phyloP scores from a whole-genome alignment of 1,284 basidiomycete genomes.

The Cerioporus squamosus region DNA sequence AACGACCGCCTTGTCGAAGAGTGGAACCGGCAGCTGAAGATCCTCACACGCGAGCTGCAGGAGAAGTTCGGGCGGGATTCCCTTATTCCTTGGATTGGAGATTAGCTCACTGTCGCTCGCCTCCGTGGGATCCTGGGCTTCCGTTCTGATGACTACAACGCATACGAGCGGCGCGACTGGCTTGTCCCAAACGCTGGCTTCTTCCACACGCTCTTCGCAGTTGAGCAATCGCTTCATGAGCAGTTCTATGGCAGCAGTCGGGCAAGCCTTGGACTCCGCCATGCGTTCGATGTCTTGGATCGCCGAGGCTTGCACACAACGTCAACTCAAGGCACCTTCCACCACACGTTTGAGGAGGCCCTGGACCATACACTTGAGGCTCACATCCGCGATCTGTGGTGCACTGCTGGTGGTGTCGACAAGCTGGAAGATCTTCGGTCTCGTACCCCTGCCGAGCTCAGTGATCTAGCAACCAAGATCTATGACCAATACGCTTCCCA shows the following conservation, averaged over 20 bases:
- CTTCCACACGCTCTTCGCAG: conserved; percentile 41
- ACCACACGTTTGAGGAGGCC: conserved; percentile 24
- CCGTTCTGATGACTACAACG: conserved; percentile 38
- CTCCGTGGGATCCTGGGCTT: conserved; percentile 26
- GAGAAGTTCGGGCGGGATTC: background rate
- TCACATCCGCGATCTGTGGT: conserved; percentile 16
- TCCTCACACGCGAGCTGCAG: conserved; percentile 1
- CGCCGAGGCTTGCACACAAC: conserved; percentile 20
- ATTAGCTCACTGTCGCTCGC: conserved; percentile 28
- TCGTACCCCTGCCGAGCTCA: background rate
- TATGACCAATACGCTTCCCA: conserved; percentile 29
- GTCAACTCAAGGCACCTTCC: conserved; percentile 21
- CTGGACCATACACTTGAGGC: conserved; percentile 22
- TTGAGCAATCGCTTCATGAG: conserved; percentile 28
- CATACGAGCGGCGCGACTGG: conserved; percentile 38
- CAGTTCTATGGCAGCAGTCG: conserved; percentile 25
- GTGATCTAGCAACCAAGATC: conserved; percentile 17
- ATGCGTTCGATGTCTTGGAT: conserved; percentile 21
- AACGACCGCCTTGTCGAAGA: conserved; percentile 14
- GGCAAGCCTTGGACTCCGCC: conserved; percentile 14
- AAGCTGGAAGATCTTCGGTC: conserved; percentile 3
- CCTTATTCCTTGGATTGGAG: conserved; percentile 21
- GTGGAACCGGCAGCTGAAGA: conserved; percentile 15
- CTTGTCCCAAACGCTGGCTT: conserved; percentile 36
- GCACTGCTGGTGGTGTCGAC: background rate